phyloP scores from a whole-genome alignment of 108 stramenopile species.

The Fragilaria radians region DNA sequence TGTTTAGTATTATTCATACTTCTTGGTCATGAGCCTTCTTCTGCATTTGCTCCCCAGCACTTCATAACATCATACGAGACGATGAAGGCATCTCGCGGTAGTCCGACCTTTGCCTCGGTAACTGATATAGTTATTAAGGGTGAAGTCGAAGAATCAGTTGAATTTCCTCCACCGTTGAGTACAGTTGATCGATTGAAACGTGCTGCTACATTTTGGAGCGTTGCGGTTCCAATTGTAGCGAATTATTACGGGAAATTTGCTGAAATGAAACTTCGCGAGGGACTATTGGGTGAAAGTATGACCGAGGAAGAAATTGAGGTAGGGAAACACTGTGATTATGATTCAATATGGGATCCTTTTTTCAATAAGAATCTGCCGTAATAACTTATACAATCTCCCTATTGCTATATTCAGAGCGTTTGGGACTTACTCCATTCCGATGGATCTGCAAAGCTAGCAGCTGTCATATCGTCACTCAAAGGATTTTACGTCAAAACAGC shows the following conservation, averaged over 20 bases:
- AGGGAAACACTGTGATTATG: no score
- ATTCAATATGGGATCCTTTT: no score
- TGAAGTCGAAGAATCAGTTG: conserved; percentile 15
- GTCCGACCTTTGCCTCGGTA: background rate
- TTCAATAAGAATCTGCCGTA: no score
- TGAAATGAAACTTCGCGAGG: conserved; percentile 52
- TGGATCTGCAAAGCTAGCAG: conserved; percentile 65
- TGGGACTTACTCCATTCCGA: conserved; percentile 66
- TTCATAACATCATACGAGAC: background rate
- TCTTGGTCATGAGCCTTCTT: background rate
- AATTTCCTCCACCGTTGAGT: conserved; percentile 71
- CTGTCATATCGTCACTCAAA: conserved; percentile 77
- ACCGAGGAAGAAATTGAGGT: conserved; percentile 55
- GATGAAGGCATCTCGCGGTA: background rate
- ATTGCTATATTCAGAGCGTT: conserved; percentile 22
- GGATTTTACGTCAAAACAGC: conserved; percentile 98
- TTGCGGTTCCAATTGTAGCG: conserved; percentile 69
- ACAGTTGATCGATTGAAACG: conserved; percentile 56
- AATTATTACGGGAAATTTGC: conserved; percentile 67
- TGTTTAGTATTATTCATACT: background rate
- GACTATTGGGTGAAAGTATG: conserved; percentile 36
- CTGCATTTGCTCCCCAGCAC: background rate
- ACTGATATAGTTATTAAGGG: conserved; percentile 4
- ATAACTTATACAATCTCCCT: no score
- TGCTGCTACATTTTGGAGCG: conserved; percentile 72